Evolutionary conservation across 139 green algal genomes (phyloP), one percentile per base, ranked within the genome.

Genomic region (Chlorella sp.): DNA sequence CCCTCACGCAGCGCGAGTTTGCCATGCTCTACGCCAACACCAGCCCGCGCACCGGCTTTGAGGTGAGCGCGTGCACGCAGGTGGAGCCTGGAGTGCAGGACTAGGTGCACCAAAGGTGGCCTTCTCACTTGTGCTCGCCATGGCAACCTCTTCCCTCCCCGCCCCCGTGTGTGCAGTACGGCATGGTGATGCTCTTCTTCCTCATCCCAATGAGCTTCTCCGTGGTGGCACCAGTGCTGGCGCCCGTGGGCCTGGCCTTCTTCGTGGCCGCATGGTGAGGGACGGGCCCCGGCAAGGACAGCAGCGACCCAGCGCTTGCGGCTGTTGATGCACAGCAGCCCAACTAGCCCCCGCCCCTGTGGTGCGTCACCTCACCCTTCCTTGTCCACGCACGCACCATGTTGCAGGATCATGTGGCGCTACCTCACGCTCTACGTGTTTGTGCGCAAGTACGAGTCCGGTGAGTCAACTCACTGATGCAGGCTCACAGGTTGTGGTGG

Each of bases 221-320:
- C 26, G 82, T 92, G 5, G 77, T 92, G 17, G 73, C 81, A 2
- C 90, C 90, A 29, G 71, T 95, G 64, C 81, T 94, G 59, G 71
- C 93, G 50, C 78, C 80, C 59, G 76, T 90, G 27, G 75, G 74
- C 30, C 49, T 91, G 14, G 49, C 83, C 17, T 94, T 81, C 79
- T 88, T 90, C 59, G 55, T 60, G 26, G 61, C 81, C 10, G 72
- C 67, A 42, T 84, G 74, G 74, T 50, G 42, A 55, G 42, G 10
- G 10, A 17, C 42, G 10, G 42, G 10, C 42, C 10, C 42, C 42
- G 10, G 10, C 42, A 55, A n/a, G n/a, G n/a, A n/a, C n/a, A n/a
- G n/a, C n/a, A n/a, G n/a, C n/a, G n/a, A n/a, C n/a, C n/a, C n/a
- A n/a, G n/a, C n/a, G n/a, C n/a, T n/a, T n/a, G n/a, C n/a, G n/a